Evolutionary conservation across 1,139 yeast genomes (phyloP), one percentile per base, ranked within the genome.

Genomic region (Diutina rugosa): DNA sequence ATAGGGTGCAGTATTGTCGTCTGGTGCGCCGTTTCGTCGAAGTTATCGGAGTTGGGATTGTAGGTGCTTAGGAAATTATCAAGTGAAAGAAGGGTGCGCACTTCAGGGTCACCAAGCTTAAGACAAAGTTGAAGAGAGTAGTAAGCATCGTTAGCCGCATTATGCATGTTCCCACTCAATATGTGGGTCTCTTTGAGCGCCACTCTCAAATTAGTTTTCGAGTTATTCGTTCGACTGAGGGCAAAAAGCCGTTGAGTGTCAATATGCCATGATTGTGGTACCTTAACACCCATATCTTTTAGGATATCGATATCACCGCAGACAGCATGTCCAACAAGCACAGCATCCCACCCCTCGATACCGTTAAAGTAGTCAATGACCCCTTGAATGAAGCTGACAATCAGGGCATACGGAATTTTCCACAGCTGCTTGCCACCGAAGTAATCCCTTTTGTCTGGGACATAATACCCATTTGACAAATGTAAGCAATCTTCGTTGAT

Each of bases 61-160:
- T 21, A 1, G 26, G 26, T 21, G 26, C 26, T 3, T 21, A 21
- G 4, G 26, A 32, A 62, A 12, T 48, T 46, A 55, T 74, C 78
- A 56, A 73, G 61, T 0, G 61, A 58, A 54, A 61, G 64, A 14
- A 61, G 56, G 16, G 51, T 61, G 59, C 89, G 70, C 21, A 72
- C 71, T 28, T 68, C 68, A 0, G 87, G 86, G 63, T 85, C 89
- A 46, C 80, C 70, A 57, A 84, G 64, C 56, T 75, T 73, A 64
- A 84, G 62, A 28, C 82, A 77, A 45, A 83, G 69, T 30, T 79
- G 60, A 56, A 87, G 67, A 0, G 95, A 87, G 62, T 78, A 85
- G 63, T 84, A 84, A 1, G 95, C 84, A 67, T 88, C 95, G 64
- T 88, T 88, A n/a, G 87, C 91, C 1, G 90, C 95, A 65, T 88